Percentiles rank a stretch among this genome's conserved stretches.
Evolutionary conservation across 345 rosid species (phyloP).

Genomic region (Durio zibethinus): DNA sequence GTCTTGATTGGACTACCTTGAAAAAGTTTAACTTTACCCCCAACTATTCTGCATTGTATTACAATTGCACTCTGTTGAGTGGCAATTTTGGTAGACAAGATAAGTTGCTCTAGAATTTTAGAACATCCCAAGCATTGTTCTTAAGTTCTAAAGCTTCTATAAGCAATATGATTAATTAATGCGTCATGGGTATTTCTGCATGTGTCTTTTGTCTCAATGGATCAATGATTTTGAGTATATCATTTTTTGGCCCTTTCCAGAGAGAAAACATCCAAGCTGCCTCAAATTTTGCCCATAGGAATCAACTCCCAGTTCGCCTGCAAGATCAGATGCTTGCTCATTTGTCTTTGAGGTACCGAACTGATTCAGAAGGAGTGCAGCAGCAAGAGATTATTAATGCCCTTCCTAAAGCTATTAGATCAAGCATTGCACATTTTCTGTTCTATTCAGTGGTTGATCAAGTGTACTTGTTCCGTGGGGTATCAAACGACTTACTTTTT

Average conservation of each 20-base stretch:
- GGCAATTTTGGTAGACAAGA: neutral
- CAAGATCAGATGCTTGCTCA: constrained; percentile 96
- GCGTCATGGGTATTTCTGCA: neutral
- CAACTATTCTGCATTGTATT: neutral
- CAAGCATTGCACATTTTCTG: constrained; percentile 68
- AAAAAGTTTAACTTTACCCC: neutral
- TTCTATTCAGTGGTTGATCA: constrained; percentile 74
- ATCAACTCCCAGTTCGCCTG: constrained; percentile 64
- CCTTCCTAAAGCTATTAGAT: constrained; percentile 87
- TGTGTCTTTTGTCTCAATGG: neutral
- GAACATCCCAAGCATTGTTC: neutral
- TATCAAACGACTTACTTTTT: constrained; percentile 86
- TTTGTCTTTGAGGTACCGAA: constrained; percentile 73
- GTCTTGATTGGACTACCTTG: neutral
- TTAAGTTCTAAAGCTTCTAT: neutral
- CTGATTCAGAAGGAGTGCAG: constrained; percentile 85
- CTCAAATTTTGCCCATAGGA: constrained; percentile 70
- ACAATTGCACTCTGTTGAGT: neutral
- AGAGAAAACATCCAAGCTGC: constrained; percentile 87
- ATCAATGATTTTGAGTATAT: neutral
- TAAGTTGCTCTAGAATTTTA: neutral
- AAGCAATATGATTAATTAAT: neutral
- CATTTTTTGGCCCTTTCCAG: constrained; percentile 34
- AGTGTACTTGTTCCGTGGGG: constrained; percentile 81
- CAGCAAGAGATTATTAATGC: constrained; percentile 81